These are phyloP conservation scores for Tilletiopsis washingtonensis DNA, from an alignment of 1,284 basidiomycete species.

Conservation along the genomic window DNA sequence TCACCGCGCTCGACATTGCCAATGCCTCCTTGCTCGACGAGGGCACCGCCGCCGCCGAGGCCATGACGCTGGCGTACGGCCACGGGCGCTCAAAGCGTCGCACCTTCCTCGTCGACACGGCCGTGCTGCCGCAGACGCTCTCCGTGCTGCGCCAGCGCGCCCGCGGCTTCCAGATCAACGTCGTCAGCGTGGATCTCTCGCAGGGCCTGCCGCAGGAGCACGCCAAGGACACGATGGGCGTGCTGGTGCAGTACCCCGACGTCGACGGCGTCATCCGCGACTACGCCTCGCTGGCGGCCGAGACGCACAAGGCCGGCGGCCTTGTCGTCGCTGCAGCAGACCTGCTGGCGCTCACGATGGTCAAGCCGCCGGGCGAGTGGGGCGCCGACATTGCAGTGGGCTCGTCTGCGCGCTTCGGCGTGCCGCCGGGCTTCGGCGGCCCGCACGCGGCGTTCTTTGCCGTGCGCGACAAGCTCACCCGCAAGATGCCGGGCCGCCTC, in stretches of 20 bases:
- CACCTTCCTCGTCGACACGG: constrained; percentile 41
- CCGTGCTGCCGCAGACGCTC: constrained; percentile 43
- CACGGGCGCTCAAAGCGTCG: constrained; percentile 35
- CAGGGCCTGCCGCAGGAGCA: constrained; percentile 12
- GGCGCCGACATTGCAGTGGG: constrained; percentile 93
- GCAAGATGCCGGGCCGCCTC: constrained; percentile 92
- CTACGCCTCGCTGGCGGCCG: constrained; percentile 61
- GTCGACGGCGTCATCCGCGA: constrained; percentile 77
- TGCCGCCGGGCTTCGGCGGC: constrained; percentile 50
- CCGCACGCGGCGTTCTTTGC: constrained; percentile 82
- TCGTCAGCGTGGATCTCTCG: constrained; percentile 32
- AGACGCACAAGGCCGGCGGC: constrained; percentile 67
- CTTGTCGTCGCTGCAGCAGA: constrained; percentile 83
- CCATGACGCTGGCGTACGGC: constrained; percentile 41
- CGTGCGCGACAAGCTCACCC: constrained; percentile 81
- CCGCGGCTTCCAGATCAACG: constrained; percentile 43
- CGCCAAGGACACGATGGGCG: constrained; percentile 63
- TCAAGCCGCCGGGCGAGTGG: constrained; percentile 96
- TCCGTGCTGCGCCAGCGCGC: constrained; percentile 43
- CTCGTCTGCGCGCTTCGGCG: constrained; percentile 87
- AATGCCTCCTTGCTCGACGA: constrained; percentile 46
- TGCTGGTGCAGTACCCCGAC: constrained; percentile 70
- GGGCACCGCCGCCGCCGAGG: constrained; percentile 45
- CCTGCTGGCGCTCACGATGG: constrained; percentile 80
- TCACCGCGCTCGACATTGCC: constrained; percentile 81